Conservation (phyloP, 129 eudicot genomes). For the Oenanthe sinensis region DNA sequence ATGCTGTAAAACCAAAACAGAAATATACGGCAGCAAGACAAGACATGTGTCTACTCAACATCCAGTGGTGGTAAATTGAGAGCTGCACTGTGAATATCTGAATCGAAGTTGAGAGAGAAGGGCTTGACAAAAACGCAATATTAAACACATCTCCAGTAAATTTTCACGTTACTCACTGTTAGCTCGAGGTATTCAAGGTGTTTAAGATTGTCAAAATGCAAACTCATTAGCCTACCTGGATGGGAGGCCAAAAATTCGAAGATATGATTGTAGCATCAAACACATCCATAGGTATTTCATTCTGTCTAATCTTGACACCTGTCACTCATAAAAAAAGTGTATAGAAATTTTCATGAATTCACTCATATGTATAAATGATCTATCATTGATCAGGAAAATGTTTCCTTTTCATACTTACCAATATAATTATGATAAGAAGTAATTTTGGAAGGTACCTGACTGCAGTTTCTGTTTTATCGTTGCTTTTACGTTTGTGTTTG, state of each 20-base stretch:
- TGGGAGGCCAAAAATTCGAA: constrained; percentile 99
- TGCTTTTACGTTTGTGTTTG: constrained; percentile 77
- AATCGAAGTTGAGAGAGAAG: neutral
- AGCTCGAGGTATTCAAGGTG: neutral
- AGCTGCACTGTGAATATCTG: neutral
- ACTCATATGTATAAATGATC: neutral
- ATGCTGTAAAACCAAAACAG: neutral
- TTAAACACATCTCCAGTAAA: neutral
- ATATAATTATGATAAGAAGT: neutral
- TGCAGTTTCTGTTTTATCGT: constrained; percentile 53
- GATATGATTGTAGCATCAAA: constrained; percentile 83
- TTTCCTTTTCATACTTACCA: neutral
- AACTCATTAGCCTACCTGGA: constrained; percentile 45
- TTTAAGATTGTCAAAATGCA: neutral
- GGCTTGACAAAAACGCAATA: neutral
- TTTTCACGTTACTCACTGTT: neutral
- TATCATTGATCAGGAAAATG: neutral
- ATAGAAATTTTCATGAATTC: neutral
- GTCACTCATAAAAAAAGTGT: constrained; percentile 12
- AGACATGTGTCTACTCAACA: neutral
- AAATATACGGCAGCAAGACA: neutral
- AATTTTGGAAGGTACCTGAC: constrained; percentile 37
- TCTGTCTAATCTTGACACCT: constrained; percentile 39
- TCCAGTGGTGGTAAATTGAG: neutral
- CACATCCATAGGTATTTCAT: constrained; percentile 45